phyloP scores from a whole-genome alignment of 495 filamentous ascomycete species.

The Neurospora hispaniola region DNA sequence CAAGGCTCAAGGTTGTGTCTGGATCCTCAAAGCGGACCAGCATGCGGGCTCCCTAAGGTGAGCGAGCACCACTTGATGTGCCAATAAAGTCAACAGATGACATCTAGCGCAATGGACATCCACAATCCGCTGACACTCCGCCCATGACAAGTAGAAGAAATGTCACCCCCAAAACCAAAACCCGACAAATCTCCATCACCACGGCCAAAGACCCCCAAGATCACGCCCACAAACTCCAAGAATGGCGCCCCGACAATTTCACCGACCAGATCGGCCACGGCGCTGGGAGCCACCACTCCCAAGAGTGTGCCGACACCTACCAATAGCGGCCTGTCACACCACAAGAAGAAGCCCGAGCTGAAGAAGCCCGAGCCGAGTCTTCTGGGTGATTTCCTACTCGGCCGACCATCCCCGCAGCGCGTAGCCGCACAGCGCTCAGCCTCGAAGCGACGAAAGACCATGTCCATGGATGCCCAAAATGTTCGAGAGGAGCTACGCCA shows the following conservation, averaged over 20 bases:
- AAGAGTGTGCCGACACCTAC: constrained; percentile 30
- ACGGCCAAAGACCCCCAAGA: constrained; percentile 11
- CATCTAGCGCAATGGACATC: neutral
- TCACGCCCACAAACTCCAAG: constrained; percentile 11
- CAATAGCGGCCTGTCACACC: constrained; percentile 13
- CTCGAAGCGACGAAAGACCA: constrained; percentile 30
- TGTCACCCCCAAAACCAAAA: constrained; percentile 19
- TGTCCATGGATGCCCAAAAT: constrained; percentile 25
- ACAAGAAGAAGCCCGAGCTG: constrained; percentile 22
- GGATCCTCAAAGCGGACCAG: neutral
- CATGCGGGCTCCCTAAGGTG: neutral
- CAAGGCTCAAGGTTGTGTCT: neutral
- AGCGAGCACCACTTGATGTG: neutral
- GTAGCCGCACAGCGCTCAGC: constrained; percentile 28
- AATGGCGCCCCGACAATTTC: constrained; percentile 19
- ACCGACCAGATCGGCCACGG: constrained; percentile 13
- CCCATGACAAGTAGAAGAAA: constrained; percentile 10
- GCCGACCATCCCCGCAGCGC: constrained; percentile 38
- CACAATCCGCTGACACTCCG: constrained; percentile 7
- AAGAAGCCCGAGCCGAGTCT: constrained; percentile 30
- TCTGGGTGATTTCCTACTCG: constrained; percentile 43
- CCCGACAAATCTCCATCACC: constrained; percentile 12
- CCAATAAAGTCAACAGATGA: neutral
- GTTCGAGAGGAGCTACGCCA: constrained; percentile 32
- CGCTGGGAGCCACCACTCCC: constrained; percentile 19